A percentile compares a stretch with the other conserved stretches of the same genome.
Evolutionary conservation across 202 grass and related monocot genomes (phyloP).

Genomic region (Brachypodium distachyon): DNA sequence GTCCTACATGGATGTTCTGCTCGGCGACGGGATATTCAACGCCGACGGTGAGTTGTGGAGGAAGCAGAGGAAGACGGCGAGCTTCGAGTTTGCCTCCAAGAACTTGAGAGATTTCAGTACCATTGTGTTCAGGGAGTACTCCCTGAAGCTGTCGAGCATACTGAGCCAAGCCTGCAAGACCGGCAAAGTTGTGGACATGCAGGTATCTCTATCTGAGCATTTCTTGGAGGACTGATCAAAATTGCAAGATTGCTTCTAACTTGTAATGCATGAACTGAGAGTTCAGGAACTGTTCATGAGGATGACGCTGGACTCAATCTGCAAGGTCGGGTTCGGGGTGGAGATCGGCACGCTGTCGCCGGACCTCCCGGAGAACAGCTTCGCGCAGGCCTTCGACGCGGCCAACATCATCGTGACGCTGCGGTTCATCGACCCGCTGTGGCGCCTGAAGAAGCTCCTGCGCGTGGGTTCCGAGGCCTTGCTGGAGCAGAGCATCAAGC

Average conservation of each 20-base stretch:
- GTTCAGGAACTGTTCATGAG: constrained; percentile 87
- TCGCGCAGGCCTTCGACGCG: constrained; percentile 75
- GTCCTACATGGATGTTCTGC: constrained; percentile 88
- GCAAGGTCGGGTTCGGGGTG: constrained; percentile 82
- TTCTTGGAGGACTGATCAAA: neutral
- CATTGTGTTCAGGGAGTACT: constrained; percentile 80
- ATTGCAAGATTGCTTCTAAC: neutral
- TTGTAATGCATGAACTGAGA: neutral
- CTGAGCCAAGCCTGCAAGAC: constrained; percentile 47
- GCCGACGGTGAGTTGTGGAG: constrained; percentile 86
- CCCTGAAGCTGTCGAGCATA: constrained; percentile 77
- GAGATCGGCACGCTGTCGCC: constrained; percentile 83
- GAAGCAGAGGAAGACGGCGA: constrained; percentile 92
- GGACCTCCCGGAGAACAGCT: constrained; percentile 75
- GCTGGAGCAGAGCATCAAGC: constrained; percentile 79
- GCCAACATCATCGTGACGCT: constrained; percentile 84
- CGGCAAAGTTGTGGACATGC: constrained; percentile 57
- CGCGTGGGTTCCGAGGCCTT: constrained; percentile 72
- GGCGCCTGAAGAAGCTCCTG: constrained; percentile 71
- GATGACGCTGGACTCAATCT: constrained; percentile 94
- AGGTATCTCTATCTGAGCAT: constrained; percentile 31
- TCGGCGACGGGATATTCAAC: constrained; percentile 93
- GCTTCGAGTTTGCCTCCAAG: constrained; percentile 95
- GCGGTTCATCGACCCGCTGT: constrained; percentile 83
- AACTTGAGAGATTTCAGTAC: constrained; percentile 86